A percentile compares a stretch with the other conserved stretches of the same genome.
Conservation (phyloP, 139 green algal species). For the Marvania coccoides region DNA sequence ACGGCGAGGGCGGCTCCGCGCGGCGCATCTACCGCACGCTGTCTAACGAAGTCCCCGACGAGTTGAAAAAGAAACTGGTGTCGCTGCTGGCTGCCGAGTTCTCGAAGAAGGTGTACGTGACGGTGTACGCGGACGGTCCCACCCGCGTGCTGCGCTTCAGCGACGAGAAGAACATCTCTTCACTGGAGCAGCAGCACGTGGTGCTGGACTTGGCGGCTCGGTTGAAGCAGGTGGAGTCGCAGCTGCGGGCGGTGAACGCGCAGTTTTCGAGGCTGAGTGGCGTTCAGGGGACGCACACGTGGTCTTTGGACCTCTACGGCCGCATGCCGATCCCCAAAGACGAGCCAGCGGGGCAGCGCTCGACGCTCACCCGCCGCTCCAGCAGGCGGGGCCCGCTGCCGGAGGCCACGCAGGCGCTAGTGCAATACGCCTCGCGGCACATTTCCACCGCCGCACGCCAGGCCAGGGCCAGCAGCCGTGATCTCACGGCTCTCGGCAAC, state of each 20-base stretch:
- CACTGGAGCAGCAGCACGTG: conserved; percentile 44
- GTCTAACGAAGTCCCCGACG: conserved; percentile 25
- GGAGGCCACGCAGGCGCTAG: background rate
- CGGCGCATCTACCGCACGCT: conserved; percentile 13
- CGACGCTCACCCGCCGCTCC: background rate
- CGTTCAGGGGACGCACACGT: conserved; percentile 3
- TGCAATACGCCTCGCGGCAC: conserved; percentile 1
- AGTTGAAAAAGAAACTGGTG: conserved; percentile 38
- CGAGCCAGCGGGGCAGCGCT: background rate
- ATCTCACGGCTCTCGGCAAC: background rate
- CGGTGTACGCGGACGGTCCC: conserved; percentile 76
- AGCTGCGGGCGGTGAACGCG: conserved; percentile 33
- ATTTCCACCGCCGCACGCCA: background rate
- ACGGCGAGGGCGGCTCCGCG: background rate
- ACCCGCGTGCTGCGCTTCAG: conserved; percentile 79
- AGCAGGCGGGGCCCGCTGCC: conserved; percentile 17
- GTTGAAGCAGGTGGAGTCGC: conserved; percentile 43
- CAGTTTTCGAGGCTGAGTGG: conserved; percentile 38
- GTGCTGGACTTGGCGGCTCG: conserved; percentile 50
- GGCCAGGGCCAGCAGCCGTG: background rate
- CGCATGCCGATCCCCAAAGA: background rate
- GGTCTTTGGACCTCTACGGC: conserved; percentile 42
- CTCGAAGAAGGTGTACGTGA: conserved; percentile 65
- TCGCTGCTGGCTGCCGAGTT: conserved; percentile 42
- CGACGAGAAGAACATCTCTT: conserved; percentile 45